Evolutionary conservation across 129 eudicot genomes (phyloP).

Genomic region (Pittosporum tobira): DNA sequence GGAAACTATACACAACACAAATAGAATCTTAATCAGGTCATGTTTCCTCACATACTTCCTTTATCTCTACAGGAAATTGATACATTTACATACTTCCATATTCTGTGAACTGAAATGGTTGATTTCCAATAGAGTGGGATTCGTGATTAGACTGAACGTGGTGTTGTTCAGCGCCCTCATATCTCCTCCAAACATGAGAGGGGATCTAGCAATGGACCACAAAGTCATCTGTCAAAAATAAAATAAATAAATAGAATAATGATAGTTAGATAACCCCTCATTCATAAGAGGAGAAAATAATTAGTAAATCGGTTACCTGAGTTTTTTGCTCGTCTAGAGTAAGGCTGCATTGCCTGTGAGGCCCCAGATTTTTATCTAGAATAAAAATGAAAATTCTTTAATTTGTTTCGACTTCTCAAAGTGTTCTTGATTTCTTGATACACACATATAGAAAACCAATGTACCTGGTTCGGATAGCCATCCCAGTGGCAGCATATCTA

Average conservation of each 20-base stretch:
- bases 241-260: not conserved
- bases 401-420: too few species aligned
- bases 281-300: not conserved
- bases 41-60: not conserved
- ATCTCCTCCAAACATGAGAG: conserved; percentile 98
- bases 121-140: conserved; percentile 75
- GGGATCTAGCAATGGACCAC: conserved; percentile 97
- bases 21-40: not conserved
- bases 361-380: too few species aligned
- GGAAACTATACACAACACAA: conserved; percentile 1
- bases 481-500: conserved; percentile 91
- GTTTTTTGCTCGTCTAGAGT: conserved; percentile 35
- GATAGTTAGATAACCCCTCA: too few species aligned
- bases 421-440: too few species aligned
- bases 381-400: too few species aligned
- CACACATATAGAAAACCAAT: too few species aligned
- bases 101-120: conserved; percentile 84
- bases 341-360: too few species aligned
- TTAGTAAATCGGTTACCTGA: conserved; percentile 36
- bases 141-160: conserved; percentile 64
- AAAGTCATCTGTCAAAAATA: conserved; percentile 56
- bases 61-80: not conserved
- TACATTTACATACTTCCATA: conserved; percentile 45
- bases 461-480: conserved; percentile 73
- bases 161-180: conserved; percentile 61